A percentile compares a stretch with the other conserved stretches of the same genome.
These are phyloP conservation scores for Oxytropis ochrocephala DNA, from an alignment of 306 rosid species.

Conservation along the genomic window DNA sequence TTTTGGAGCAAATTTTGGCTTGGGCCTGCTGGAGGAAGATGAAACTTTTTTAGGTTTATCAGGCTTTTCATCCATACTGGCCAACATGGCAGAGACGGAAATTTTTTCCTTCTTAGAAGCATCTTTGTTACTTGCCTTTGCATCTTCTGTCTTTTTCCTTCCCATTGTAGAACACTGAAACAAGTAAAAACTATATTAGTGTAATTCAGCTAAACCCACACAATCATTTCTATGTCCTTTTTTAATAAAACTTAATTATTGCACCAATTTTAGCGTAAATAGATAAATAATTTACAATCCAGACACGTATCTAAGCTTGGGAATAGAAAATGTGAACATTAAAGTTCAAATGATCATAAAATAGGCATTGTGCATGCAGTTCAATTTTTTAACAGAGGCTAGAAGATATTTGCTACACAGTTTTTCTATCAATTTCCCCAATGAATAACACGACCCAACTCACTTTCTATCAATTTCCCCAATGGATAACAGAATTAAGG, in stretches of 20 bases:
- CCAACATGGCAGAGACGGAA: background rate
- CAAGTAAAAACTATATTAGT: background rate
- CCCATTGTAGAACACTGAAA: background rate
- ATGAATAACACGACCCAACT: too few species aligned
- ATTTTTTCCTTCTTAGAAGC: background rate
- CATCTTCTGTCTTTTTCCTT: slow-evolving; percentile 8
- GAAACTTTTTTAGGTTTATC: background rate
- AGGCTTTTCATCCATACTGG: background rate
- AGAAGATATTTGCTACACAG: too few species aligned
- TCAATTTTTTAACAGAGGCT: too few species aligned
- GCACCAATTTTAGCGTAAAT: background rate
- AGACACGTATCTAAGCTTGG: too few species aligned
- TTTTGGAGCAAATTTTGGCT: background rate
- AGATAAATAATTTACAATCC: background rate
- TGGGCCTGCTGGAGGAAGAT: background rate
- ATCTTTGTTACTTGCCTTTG: background rate
- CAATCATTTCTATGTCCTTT: background rate
- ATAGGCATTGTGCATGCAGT: background rate
- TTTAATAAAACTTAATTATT: background rate
- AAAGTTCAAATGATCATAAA: background rate
- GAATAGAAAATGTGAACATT: background rate
- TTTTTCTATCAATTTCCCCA: too few species aligned
- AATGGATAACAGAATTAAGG: too few species aligned
- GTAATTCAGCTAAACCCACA: background rate
- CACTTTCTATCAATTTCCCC: too few species aligned